Base-by-base conservation (phyloP, 2,329 filamentous ascomycete species). In the Hypoxylon sp. region DNA sequence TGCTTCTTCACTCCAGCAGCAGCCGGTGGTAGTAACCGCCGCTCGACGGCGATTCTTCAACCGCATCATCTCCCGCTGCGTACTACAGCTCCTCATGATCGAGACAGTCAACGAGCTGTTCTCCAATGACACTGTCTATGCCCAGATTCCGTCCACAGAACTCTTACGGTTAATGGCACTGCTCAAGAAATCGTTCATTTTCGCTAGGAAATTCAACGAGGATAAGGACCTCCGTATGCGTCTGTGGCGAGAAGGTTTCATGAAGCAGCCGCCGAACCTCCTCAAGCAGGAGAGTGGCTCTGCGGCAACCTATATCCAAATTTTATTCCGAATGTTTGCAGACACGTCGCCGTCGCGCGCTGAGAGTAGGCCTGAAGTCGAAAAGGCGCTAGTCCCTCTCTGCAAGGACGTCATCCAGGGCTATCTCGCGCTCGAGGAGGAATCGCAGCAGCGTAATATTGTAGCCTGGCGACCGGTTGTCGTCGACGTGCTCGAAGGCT, bases 41-140 rank as follows among this genome's bases (percentile, higher is more conserved):
- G 93, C 96, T 0, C 91, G 96, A 24, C 89, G 96, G 33, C 91
- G 94, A 54, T 97, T 97, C 83, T 99, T 99, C 85, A 99, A 99
- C 81, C 92, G 95, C 71, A 99, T 99, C 78, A 99, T 99, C 79
- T 97, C 95, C 12, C 95, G 96, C 71, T 99, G 96, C 77, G 96
- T 99, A 3, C 84, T 99, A 7, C 96, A 99, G 78, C 87, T 99
- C 1, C 88, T 99, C 69, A 99, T 99, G 93, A 99, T 99, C 72
- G 96, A 99, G 79, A 99, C 96, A 0, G 96, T 99, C 42, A 96
- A 97, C 74, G 96, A 99, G 79, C 88, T 99, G 50, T 99, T 99
- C 82, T 96, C 93, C 72, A 99, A 98, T 78, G 94, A 98, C 76
- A 88, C 92, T 0, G 96, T 99, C 14, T 99, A 99, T 77, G 85